Evolutionary conservation across 306 rosid species (phyloP).

Genomic region (Dryas drummondii): DNA sequence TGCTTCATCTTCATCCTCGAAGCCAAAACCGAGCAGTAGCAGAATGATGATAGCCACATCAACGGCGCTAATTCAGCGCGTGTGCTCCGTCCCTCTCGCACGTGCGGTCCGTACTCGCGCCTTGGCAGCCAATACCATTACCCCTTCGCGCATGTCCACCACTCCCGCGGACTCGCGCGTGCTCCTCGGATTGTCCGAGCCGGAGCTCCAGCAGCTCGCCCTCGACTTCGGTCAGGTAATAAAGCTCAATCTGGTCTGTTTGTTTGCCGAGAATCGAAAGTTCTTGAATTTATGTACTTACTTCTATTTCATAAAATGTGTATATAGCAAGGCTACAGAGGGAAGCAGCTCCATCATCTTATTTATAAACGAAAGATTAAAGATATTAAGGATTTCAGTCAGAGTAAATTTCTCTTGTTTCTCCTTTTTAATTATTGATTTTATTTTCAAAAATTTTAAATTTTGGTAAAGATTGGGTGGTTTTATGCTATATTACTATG

Average conservation of each 20-base stretch:
- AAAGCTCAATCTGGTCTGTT: not conserved
- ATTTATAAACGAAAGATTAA: conserved; percentile 80
- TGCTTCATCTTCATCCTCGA: not conserved
- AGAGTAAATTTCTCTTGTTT: conserved; percentile 41
- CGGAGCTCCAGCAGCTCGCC: conserved; percentile 77
- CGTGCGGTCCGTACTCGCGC: conserved; percentile 51
- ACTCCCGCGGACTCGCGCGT: conserved; percentile 43
- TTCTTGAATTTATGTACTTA: not conserved
- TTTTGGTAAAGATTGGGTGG: not conserved
- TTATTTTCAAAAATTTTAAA: not conserved
- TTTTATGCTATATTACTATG: not conserved
- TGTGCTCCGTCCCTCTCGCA: conserved; percentile 53
- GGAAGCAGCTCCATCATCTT: conserved; percentile 88
- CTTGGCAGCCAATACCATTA: conserved; percentile 14
- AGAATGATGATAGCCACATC: conserved; percentile 46
- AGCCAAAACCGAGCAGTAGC: not conserved
- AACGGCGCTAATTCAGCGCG: conserved; percentile 65
- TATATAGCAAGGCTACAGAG: conserved; percentile 65
- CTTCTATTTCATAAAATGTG: conserved; percentile 9
- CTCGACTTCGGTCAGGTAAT: conserved; percentile 69
- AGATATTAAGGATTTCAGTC: conserved; percentile 70
- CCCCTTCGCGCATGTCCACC: conserved; percentile 26
- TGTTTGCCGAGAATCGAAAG: not conserved
- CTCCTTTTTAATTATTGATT: too few species aligned
- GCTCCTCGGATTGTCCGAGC: conserved; percentile 82